These are phyloP conservation scores for Talinum fruticosum DNA, from an alignment of 148 eudicot species.

Conservation along the genomic window DNA sequence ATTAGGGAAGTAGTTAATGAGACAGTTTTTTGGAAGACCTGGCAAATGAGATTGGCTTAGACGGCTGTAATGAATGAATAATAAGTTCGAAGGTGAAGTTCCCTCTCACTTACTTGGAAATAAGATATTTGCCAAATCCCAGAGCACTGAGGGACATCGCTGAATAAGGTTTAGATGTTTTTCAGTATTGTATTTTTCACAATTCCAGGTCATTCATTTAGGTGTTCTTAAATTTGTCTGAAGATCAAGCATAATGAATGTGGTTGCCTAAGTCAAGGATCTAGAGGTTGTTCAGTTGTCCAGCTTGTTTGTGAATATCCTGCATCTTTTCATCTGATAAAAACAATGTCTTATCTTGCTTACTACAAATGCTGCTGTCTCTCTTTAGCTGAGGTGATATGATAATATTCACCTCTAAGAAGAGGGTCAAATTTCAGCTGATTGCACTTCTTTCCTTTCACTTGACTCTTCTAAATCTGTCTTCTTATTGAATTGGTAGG, in stretches of 20 bases:
- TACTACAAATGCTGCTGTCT: neutral
- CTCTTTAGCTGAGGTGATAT: neutral
- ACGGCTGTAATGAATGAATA: neutral
- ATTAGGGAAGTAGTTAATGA: neutral
- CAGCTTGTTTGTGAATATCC: neutral
- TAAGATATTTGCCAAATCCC: neutral
- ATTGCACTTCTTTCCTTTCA: neutral
- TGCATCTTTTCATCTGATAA: neutral
- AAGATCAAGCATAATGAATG: neutral
- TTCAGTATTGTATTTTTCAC: neutral
- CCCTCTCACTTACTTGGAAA: neutral
- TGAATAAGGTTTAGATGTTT: neutral
- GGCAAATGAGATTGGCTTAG: neutral
- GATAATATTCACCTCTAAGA: neutral
- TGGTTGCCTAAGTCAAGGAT: neutral
- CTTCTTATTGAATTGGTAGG: constrained; percentile 45
- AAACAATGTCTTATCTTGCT: neutral
- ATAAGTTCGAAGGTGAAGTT: neutral
- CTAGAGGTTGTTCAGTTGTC: neutral
- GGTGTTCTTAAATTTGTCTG: neutral
- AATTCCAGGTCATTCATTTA: neutral
- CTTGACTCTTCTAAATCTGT: constrained; percentile 13
- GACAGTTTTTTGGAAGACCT: neutral
- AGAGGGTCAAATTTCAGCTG: constrained; percentile 3
- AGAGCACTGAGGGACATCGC: neutral